These are phyloP conservation scores for Collybia sp. DNA, from an alignment of 768 basidiomycete genomes.

Conservation along the genomic window DNA sequence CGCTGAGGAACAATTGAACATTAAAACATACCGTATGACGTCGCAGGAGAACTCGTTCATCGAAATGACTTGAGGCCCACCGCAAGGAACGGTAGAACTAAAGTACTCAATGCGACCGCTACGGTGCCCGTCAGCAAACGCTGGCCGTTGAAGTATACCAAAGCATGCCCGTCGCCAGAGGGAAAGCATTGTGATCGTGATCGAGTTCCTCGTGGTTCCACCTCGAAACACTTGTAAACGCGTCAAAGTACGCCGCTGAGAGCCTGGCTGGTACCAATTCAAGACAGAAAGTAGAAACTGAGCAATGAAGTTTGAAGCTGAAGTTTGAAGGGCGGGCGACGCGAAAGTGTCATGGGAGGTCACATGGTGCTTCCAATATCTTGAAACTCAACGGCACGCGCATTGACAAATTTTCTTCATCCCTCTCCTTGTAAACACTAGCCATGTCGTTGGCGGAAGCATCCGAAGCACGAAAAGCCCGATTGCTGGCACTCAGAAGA, in stretches of 20 bases:
- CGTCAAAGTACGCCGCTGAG: no score
- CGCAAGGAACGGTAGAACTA: constrained; percentile 21
- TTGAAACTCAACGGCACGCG: no score
- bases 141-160: constrained; percentile 14
- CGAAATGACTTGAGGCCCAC: constrained; percentile 29
- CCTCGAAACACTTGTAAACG: no score
- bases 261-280: no score
- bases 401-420: no score
- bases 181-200: constrained; percentile 17
- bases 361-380: no score
- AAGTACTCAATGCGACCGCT: constrained; percentile 13
- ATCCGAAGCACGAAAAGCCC: constrained; percentile 78
- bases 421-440: no score
- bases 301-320: no score
- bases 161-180: constrained; percentile 26
- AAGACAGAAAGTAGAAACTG: no score
- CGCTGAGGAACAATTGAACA: background rate
- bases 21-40: constrained; percentile 49
- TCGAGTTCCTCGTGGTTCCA: background rate
- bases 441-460: constrained; percentile 64
- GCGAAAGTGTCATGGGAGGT: no score
- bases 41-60: constrained; percentile 69
- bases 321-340: no score
- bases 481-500: constrained; percentile 71
- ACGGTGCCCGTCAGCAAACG: background rate